Evolutionary conservation across 805 yeast genomes (phyloP), one percentile per base, ranked within the genome.

Genomic region (Wickerhamomyces sydowiorum): DNA sequence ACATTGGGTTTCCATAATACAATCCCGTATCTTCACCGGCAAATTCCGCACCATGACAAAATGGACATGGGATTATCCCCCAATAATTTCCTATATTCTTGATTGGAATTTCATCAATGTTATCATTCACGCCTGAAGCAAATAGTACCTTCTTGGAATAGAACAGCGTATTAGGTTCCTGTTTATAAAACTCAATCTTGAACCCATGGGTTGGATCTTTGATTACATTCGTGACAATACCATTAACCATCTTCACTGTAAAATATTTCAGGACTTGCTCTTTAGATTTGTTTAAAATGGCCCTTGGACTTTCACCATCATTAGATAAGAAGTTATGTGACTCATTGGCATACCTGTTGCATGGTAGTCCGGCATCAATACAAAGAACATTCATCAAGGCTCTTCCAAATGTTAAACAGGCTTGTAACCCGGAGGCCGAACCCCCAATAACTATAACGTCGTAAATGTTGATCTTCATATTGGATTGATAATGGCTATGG

Each of bases 401-500:
- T 35, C 53, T 37, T 17, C 44, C 48, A 6, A 45, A 32, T 4
- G 48, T 32, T 14, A 49, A 34, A 20, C 48, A 32, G 15, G 53
- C 51, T 12, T 46, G 23, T 17, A 49, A 39, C 7, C 53, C 53
- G 1, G 53, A 39, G 13, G 42, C 33, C 4, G 45, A 33, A 20
- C 53, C 53, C 10, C 53, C 53, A 15, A 49, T 38, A 3, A 49
- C 46, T 14, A 49, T 37, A 31, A 40, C 43, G 36, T 49, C 49
- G 32, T 46, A 42, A 12, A 44, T 12, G n/a, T n/a, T n/a, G 9
- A 9, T 12, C 14, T 25, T 25, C 28, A 30, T 33, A 40, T 29
- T 24, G 20, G 14, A 27, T 27, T 23, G 25, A 23, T 23, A 7
- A 23, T 7, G 25, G n/a, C n/a, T n/a, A n/a, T n/a, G n/a, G n/a